Conservation (phyloP, 495 filamentous ascomycete species). For the Achaetomiella virescens region DNA sequence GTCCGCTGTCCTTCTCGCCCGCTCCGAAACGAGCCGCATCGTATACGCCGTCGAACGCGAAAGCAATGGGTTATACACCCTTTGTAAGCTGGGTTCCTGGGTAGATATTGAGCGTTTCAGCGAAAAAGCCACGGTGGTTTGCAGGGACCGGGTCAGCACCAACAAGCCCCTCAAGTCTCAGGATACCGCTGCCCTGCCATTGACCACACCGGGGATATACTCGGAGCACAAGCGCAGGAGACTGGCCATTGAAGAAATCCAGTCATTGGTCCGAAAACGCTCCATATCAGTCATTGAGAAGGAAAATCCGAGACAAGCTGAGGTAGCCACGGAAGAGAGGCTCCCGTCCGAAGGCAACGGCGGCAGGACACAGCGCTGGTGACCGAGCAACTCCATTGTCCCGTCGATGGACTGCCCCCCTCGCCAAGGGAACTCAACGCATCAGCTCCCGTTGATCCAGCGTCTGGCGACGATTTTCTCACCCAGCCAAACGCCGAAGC, state of each 20-base stretch:
- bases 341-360: neutral
- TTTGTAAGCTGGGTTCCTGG: slow-evolving; percentile 64
- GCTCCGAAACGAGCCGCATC: slow-evolving; percentile 50
- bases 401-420: neutral
- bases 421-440: neutral
- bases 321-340: neutral
- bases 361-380: neutral
- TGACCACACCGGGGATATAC: slow-evolving; percentile 36
- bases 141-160: slow-evolving; percentile 21
- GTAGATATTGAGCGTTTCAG: slow-evolving; percentile 49
- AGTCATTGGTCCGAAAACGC: slow-evolving; percentile 28
- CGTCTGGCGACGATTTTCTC: slow-evolving; percentile 17
- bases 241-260: slow-evolving; percentile 49
- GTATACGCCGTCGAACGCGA: slow-evolving; percentile 72
- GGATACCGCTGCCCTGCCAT: slow-evolving; percentile 13
- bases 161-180: slow-evolving; percentile 5
- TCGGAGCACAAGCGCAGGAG: slow-evolving; percentile 42
- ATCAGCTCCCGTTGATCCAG: neutral
- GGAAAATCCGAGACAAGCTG: slow-evolving; percentile 13
- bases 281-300: slow-evolving; percentile 30
- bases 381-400: neutral
- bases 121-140: slow-evolving; percentile 36
- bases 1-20: slow-evolving; percentile 59
- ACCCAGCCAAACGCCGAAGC: slow-evolving; percentile 53
- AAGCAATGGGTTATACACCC: slow-evolving; percentile 55